phyloP scores from a whole-genome alignment of 176 grass and related monocot genomes.

The Stipa capillata region DNA sequence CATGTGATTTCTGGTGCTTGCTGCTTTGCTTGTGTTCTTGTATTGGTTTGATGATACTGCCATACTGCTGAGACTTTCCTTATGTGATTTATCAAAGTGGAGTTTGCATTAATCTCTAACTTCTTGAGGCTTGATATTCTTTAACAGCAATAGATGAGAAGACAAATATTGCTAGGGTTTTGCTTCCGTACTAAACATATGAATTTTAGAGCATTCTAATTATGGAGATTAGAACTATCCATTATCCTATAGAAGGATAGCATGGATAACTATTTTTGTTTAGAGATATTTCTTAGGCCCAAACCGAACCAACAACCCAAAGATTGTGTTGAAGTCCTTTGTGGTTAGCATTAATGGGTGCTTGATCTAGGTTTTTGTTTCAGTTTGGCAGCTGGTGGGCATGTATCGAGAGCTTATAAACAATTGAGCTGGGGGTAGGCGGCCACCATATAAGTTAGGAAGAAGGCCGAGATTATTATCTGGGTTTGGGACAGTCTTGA shows the following conservation, averaged over 20 bases:
- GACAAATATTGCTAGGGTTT: neutral
- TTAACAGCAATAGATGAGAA: neutral
- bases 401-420: neutral
- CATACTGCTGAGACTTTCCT: neutral
- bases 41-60: neutral
- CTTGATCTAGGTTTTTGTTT: slow-evolving; percentile 1
- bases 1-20: slow-evolving; percentile 12
- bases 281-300: neutral
- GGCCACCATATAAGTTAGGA: neutral
- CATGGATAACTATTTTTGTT: neutral
- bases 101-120: neutral
- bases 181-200: neutral
- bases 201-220: neutral
- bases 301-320: neutral
- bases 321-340: too few relatives aligned
- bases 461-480: neutral
- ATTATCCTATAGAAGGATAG: neutral
- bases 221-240: neutral
- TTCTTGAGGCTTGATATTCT: neutral
- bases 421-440: neutral
- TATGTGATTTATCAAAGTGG: neutral
- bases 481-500: neutral
- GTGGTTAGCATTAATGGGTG: neutral
- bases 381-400: neutral
- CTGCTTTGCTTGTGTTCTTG: neutral